Evolutionary conservation across 2,329 filamentous ascomycete species (phyloP), one percentile per base, ranked within the genome.

Genomic region (Juglanconis sp.): DNA sequence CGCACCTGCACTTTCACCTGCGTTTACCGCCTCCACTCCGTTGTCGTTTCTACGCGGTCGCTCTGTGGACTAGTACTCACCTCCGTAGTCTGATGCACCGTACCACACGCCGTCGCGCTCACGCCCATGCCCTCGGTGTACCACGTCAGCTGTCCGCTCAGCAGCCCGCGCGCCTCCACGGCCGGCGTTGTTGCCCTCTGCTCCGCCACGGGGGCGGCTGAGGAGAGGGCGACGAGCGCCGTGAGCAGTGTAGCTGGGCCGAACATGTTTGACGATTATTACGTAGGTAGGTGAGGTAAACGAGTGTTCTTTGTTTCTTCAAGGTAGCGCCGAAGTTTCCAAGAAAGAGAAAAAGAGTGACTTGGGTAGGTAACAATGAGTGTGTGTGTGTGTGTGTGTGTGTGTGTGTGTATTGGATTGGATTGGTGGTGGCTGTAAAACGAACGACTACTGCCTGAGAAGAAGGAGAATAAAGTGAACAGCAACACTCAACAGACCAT

Each of bases 101-200:
- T 56, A 17, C 58, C 58, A 48, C 58, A 60, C 3, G 58, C 58
- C 30, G 58, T 60, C 31, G 50, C 49, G 1, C 30, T 42, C 8
- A n/a, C 11, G 48, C 58, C 58, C 32, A 60, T 24, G 7, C 58
- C 58, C n/a, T 60, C 58, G 6, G 58, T 60, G 58, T 60, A 60
- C 58, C 58, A 60, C 34, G 58, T 60, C 24, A 60, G 31, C 31
- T 48, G 51, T n/a, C 58, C 58, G 38, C n/a, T 31, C 24, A 53
- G 50, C 32, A 40, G 11, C 1, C 57, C 57, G n/a, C 51, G 24
- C 42, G 38, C 42, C 44, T 17, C 44, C 24, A 24, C 24, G 24
- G 24, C 24, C 24, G 24, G 24, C 24, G 24, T 24, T 47, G n/a
- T 17, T 32, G 49, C 36, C n/a, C 44, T 31, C 2, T 52, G 50